Percentiles rank a stretch among this genome's conserved stretches.
Evolutionary conservation across 2,329 filamentous ascomycete genomes (phyloP).

Genomic region (Ceratocystis harringtonii): DNA sequence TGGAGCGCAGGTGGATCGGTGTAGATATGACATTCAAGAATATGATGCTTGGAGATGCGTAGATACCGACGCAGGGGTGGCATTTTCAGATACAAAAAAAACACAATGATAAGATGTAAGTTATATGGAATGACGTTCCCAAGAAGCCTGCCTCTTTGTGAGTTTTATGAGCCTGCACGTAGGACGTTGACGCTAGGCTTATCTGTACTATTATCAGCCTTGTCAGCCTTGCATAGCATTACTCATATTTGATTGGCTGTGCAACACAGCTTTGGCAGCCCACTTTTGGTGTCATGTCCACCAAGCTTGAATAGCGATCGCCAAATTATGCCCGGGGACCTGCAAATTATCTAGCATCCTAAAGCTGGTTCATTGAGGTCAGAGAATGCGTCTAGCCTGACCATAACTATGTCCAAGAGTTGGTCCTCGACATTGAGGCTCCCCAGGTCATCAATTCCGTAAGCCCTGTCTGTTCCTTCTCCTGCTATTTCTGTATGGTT

Average conservation of each 20-base stretch:
- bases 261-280: background rate
- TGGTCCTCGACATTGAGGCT: conserved; percentile 63
- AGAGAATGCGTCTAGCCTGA: conserved; percentile 44
- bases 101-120: background rate
- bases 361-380: background rate
- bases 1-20: conserved; percentile 76
- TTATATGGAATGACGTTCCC: background rate
- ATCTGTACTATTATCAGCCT: conserved; percentile 3
- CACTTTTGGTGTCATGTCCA: conserved; percentile 6
- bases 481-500: background rate
- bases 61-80: conserved; percentile 79
- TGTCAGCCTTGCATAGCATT: conserved; percentile 13
- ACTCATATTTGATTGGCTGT: conserved; percentile 7
- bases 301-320: background rate
- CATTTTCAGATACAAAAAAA: conserved; percentile 37
- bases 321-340: background rate
- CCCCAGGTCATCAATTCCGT: conserved; percentile 61
- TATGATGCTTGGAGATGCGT: conserved; percentile 80
- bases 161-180: background rate
- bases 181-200: no score
- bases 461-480: conserved; percentile 21
- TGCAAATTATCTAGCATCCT: background rate
- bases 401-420: conserved; percentile 50
- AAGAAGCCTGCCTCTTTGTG: background rate
- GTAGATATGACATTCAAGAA: conserved; percentile 94